Evolutionary conservation across 148 eudicot genomes (phyloP).

Genomic region (Fagopyrum esculentum): DNA sequence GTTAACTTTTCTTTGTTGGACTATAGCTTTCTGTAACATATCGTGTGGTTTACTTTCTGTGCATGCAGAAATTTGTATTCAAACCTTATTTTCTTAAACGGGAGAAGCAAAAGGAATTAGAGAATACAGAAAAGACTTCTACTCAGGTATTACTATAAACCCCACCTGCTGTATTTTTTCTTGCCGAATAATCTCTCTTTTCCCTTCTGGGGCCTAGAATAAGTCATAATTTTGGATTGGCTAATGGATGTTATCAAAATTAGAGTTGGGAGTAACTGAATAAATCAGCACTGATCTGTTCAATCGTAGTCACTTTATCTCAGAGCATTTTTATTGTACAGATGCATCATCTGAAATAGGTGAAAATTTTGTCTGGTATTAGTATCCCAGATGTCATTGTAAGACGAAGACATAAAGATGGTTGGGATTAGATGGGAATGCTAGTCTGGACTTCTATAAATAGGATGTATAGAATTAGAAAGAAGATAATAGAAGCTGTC

Average conservation of each 20-base stretch:
- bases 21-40: not conserved
- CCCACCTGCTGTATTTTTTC: not conserved
- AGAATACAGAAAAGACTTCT: slow-evolving; percentile 56
- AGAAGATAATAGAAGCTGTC: not conserved
- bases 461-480: not conserved
- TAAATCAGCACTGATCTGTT: not conserved
- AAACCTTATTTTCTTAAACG: slow-evolving; percentile 76
- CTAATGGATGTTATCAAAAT: not conserved
- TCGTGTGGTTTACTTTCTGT: slow-evolving; percentile 11
- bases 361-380: too few relatives aligned
- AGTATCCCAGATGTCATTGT: not conserved
- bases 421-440: not conserved
- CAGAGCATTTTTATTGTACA: not conserved
- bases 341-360: too few relatives aligned
- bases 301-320: not conserved
- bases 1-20: not conserved
- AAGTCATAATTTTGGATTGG: not conserved
- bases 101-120: slow-evolving; percentile 69
- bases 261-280: not conserved
- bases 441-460: not conserved
- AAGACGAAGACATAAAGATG: not conserved
- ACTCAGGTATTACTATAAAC: slow-evolving; percentile 51
- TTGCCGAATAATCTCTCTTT: not conserved
- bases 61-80: slow-evolving; percentile 58
- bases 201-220: not conserved